Evolutionary conservation across 1,284 basidiomycete species (phyloP).

Genomic region (Boletus mariae): DNA sequence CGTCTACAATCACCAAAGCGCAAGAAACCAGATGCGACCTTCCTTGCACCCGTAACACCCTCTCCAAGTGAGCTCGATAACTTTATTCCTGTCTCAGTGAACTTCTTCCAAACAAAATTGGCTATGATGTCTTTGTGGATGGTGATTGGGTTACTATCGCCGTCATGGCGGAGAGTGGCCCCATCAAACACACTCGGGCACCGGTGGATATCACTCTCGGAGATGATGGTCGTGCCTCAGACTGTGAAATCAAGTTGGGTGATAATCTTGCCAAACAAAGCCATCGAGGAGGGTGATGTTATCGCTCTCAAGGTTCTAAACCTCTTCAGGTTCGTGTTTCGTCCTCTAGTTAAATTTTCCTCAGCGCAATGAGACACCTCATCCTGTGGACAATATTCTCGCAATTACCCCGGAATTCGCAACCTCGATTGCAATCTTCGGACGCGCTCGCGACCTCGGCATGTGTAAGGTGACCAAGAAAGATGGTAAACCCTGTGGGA

Average conservation of each 20-base stretch:
- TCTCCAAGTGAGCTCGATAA: constrained; percentile 55
- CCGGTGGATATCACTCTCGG: constrained; percentile 54
- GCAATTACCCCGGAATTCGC: constrained; percentile 84
- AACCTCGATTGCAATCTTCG: constrained; percentile 77
- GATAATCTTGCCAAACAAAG: constrained; percentile 34
- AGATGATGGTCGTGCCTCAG: constrained; percentile 38
- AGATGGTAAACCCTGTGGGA: constrained; percentile 78
- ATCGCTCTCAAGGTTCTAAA: constrained; percentile 83
- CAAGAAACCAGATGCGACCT: constrained; percentile 37
- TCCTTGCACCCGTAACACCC: constrained; percentile 64
- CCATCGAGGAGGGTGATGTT: constrained; percentile 81
- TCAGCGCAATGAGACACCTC: constrained; percentile 54
- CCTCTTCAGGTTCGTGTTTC: constrained; percentile 66
- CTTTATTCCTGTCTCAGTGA: constrained; percentile 80
- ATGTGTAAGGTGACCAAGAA: constrained; percentile 74
- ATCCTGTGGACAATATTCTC: constrained; percentile 77
- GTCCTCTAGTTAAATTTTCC: not conserved
- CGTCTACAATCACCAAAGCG: constrained; percentile 46
- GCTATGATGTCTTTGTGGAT: constrained; percentile 86
- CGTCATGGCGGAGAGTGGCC: constrained; percentile 82
- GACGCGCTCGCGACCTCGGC: constrained; percentile 81
- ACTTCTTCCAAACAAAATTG: constrained; percentile 71
- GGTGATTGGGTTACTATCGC: constrained; percentile 92
- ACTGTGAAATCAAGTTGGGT: constrained; percentile 27
- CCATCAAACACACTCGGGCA: constrained; percentile 63